phyloP scores from a whole-genome alignment of 306 rosid species.

The Castanea sativa region DNA sequence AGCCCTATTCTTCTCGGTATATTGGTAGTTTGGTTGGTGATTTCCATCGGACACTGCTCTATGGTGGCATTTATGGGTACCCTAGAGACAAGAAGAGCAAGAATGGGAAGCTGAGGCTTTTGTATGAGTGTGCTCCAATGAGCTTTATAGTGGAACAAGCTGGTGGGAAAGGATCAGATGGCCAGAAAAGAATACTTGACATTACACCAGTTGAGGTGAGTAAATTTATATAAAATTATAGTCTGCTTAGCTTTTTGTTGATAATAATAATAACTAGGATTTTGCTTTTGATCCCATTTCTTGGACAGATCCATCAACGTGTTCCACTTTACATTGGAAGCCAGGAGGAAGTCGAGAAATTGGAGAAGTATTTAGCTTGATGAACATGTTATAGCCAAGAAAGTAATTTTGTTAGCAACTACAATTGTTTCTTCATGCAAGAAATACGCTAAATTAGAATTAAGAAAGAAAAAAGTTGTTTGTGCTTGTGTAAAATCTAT shows the following conservation, averaged over 20 bases:
- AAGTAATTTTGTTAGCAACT: constrained; percentile 17
- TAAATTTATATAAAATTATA: neutral
- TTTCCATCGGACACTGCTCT: constrained; percentile 81
- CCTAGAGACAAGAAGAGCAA: constrained; percentile 94
- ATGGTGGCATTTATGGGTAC: constrained; percentile 96
- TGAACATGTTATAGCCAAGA: constrained; percentile 15
- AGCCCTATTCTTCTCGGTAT: constrained; percentile 92
- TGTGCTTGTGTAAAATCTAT: constrained; percentile 7
- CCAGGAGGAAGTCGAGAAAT: constrained; percentile 80
- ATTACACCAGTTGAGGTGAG: constrained; percentile 81
- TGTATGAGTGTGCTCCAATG: constrained; percentile 99
- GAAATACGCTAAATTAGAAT: constrained; percentile 21
- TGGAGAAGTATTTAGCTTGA: constrained; percentile 85
- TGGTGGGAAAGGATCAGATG: constrained; percentile 98
- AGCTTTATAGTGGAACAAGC: constrained; percentile 97
- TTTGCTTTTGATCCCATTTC: constrained; percentile 5
- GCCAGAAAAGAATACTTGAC: constrained; percentile 81
- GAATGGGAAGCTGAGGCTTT: constrained; percentile 93
- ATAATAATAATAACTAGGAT: neutral
- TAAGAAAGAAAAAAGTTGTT: neutral
- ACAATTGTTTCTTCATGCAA: neutral
- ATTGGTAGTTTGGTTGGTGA: constrained; percentile 97
- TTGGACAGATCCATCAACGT: constrained; percentile 85
- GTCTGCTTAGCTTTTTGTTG: neutral
- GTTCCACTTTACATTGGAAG: constrained; percentile 94